A percentile compares a stretch with the other conserved stretches of the same genome.
Evolutionary conservation across 345 rosid genomes (phyloP).

Genomic region (Citrus sp.): DNA sequence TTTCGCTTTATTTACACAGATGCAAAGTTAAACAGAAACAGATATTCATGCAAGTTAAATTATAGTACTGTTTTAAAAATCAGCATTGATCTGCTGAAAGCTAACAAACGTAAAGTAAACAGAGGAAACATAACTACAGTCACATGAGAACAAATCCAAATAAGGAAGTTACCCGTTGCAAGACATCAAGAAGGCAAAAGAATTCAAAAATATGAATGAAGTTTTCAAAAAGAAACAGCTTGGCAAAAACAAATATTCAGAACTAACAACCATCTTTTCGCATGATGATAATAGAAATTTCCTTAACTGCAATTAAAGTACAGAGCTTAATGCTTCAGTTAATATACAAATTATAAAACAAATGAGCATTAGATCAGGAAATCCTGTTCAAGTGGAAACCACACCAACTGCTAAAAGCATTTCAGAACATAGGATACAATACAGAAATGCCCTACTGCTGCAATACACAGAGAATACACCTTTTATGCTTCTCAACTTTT

Average conservation of each 20-base stretch:
- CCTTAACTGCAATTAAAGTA: constrained; percentile 17
- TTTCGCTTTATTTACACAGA: background rate
- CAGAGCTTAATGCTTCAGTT: constrained; percentile 18
- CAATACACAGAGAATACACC: background rate
- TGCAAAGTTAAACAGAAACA: background rate
- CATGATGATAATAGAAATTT: constrained; percentile 12
- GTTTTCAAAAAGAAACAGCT: background rate
- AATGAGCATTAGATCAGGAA: constrained; percentile 18
- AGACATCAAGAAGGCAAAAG: background rate
- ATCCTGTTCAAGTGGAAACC: constrained; percentile 22
- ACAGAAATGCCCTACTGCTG: constrained; percentile 17
- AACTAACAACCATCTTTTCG: constrained; percentile 8
- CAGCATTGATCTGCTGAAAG: background rate
- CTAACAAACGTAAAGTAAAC: background rate
- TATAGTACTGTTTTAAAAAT: too few species aligned
- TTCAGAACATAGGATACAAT: constrained; percentile 18
- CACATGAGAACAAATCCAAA: background rate
- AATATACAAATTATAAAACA: constrained; percentile 29
- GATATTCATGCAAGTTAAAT: background rate
- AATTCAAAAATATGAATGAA: background rate
- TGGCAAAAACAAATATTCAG: background rate
- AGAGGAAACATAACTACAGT: background rate
- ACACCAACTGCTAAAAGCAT: constrained; percentile 13
- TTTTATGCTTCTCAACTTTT: background rate
- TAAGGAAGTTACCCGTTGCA: background rate